phyloP scores from a whole-genome alignment of 352 stramenopile species.

The Blastocystis sp. region DNA sequence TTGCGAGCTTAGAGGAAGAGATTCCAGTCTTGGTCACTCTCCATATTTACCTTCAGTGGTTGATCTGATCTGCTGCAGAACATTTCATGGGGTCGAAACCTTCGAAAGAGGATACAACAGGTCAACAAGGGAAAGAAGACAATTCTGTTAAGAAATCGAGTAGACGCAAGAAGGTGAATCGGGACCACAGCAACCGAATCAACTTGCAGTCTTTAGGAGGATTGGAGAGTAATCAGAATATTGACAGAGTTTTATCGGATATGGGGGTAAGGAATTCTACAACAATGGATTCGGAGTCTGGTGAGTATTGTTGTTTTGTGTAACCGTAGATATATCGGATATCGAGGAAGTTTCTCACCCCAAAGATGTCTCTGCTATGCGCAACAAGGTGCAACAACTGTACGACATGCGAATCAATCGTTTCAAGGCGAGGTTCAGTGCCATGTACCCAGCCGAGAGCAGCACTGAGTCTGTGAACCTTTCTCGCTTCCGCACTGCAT shows the following conservation, averaged over 20 bases:
- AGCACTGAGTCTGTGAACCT: background rate
- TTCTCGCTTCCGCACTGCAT: slow-evolving; percentile 9
- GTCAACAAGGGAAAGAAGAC: background rate
- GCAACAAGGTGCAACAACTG: background rate
- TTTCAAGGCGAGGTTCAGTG: slow-evolving; percentile 35
- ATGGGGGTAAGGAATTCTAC: background rate
- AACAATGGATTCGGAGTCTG: background rate
- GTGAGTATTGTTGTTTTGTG: background rate
- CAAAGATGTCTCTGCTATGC: background rate
- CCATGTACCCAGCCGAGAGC: slow-evolving; percentile 4
- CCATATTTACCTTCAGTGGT: too few relatives aligned
- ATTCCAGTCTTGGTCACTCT: too few relatives aligned
- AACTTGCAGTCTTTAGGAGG: background rate
- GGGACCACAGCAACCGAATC: background rate
- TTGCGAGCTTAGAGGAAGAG: background rate
- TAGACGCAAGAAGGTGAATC: background rate
- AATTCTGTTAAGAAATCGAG: background rate
- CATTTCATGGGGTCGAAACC: background rate
- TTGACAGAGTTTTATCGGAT: slow-evolving; percentile 18
- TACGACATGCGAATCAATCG: slow-evolving; percentile 43
- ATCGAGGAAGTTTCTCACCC: background rate
- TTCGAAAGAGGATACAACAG: background rate
- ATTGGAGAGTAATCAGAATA: background rate
- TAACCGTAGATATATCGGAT: background rate
- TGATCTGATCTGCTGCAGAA: background rate